Conservation (phyloP, 2,329 filamentous ascomycete species). For the Claviceps pusilla region DNA sequence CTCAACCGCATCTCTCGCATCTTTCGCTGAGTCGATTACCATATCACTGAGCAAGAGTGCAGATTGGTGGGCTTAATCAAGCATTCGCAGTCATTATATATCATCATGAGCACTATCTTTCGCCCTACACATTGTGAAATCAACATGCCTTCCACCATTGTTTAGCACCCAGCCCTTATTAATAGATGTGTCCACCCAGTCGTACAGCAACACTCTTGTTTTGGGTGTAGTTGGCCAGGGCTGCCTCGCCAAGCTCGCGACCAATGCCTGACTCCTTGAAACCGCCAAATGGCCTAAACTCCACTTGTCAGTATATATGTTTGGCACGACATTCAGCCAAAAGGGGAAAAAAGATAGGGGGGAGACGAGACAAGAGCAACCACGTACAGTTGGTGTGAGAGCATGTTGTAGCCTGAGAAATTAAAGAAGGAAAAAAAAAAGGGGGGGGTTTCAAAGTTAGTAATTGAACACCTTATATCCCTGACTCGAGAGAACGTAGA, state of each 20-base stretch:
- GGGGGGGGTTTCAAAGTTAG: conserved; percentile 1
- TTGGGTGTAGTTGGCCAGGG: conserved; percentile 52
- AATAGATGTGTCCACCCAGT: conserved; percentile 12
- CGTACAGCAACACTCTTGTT: conserved; percentile 49
- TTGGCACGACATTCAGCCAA: not conserved
- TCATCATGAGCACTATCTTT: not conserved
- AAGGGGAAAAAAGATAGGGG: too few relatives aligned
- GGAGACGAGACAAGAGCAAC: not conserved
- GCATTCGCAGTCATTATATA: not conserved
- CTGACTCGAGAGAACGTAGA: not conserved
- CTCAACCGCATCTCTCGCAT: too few relatives aligned
- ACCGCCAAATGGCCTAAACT: conserved; percentile 47
- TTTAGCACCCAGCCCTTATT: conserved; percentile 4
- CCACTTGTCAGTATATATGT: not conserved
- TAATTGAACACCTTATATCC: not conserved
- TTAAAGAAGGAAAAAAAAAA: conserved; percentile 7
- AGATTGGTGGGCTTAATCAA: too few relatives aligned
- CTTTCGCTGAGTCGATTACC: too few relatives aligned
- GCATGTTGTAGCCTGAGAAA: conserved; percentile 42
- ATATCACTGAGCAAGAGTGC: too few relatives aligned
- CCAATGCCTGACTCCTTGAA: conserved; percentile 69
- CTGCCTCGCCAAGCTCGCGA: conserved; percentile 57
- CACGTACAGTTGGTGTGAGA: conserved; percentile 6
- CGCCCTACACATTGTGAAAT: too few relatives aligned
- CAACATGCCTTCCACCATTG: not conserved